Percentiles rank a stretch among this genome's conserved stretches.
These are phyloP conservation scores for Fraxinus sp. DNA, from an alignment of 305 asterid genomes.

Conservation along the genomic window DNA sequence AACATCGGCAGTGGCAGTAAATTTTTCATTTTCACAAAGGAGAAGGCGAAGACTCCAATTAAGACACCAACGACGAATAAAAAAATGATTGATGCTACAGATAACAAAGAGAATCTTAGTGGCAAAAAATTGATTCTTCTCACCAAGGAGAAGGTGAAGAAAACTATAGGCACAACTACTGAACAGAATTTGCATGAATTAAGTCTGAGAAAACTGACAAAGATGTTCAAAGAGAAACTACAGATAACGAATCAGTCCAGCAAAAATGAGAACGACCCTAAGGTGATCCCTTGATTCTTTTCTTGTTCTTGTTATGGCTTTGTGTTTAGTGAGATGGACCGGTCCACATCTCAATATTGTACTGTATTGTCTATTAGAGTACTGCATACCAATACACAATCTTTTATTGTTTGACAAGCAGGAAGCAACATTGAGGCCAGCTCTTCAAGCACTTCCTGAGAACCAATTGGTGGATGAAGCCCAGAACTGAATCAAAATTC, in stretches of 20 bases:
- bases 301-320: slow-evolving; percentile 1
- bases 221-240: slow-evolving; percentile 36
- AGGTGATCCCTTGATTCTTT: slow-evolving; percentile 17
- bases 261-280: slow-evolving; percentile 25
- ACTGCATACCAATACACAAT: background rate
- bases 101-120: slow-evolving; percentile 53
- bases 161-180: background rate
- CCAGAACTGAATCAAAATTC: background rate
- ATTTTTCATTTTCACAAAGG: slow-evolving; percentile 23
- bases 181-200: slow-evolving; percentile 13
- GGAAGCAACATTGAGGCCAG: slow-evolving; percentile 23
- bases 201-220: slow-evolving; percentile 41
- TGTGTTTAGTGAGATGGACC: background rate
- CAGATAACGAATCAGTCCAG: slow-evolving; percentile 20
- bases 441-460: slow-evolving; percentile 42
- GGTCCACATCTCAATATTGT: background rate
- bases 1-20: slow-evolving; percentile 34
- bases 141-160: slow-evolving; percentile 26
- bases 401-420: slow-evolving; percentile 11
- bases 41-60: slow-evolving; percentile 33
- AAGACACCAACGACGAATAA: slow-evolving; percentile 25
- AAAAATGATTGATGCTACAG: slow-evolving; percentile 23
- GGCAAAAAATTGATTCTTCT: slow-evolving; percentile 23
- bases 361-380: background rate
- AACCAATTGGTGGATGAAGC: slow-evolving; percentile 24